Evolutionary conservation across 2,329 filamentous ascomycete species (phyloP), one percentile per base, ranked within the genome.

Genomic region (Alternaria metachromatica): DNA sequence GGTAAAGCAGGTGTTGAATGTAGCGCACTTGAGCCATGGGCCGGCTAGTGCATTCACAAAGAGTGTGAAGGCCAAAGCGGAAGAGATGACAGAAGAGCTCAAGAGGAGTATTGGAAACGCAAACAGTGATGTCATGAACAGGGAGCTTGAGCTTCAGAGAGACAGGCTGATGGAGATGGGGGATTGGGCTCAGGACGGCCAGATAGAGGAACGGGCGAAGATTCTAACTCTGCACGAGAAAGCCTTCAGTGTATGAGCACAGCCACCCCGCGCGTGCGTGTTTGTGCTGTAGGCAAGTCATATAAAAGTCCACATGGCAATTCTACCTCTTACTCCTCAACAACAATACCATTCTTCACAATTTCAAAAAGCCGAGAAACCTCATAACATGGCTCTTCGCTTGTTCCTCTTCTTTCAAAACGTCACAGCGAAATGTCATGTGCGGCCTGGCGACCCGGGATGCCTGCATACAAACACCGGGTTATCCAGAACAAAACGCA

Each of bases 1-100:
- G 45, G 69, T 84, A 18, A 74, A 76, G 25, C 81, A 84, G 66
- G 76, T 83, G 7, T 62, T 74, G 25, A 77, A 80, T 26, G 77
- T 78, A 33, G 76, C 82, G n/a, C 67, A 69, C 23, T 72, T 73
- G 66, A 84, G 81, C 50, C 84, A 85, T 72, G 84, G 84, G 0
- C 66, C 68, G 18, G 73, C 77, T 3, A 83, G 79, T 58, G 63
- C 73, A 11, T 84, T 85, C 72, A 74, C 79, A 26, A 76, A 73
- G 61, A 79, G 78, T 55, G 79, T 83, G 49, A 73, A 72, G 59
- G 70, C 60, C 53, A 82, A 81, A 68, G 76, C 72, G 57, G 74
- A 78, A 45, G 80, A 81, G 62, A 72, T 70, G 71, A 71, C 66
- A 48, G 66, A 68, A 26, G 71, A 66, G 33, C 44, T 74, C 18